These are phyloP conservation scores for Diaporthe nobilis DNA, from an alignment of 2,329 filamentous ascomycete species.

Conservation along the genomic window DNA sequence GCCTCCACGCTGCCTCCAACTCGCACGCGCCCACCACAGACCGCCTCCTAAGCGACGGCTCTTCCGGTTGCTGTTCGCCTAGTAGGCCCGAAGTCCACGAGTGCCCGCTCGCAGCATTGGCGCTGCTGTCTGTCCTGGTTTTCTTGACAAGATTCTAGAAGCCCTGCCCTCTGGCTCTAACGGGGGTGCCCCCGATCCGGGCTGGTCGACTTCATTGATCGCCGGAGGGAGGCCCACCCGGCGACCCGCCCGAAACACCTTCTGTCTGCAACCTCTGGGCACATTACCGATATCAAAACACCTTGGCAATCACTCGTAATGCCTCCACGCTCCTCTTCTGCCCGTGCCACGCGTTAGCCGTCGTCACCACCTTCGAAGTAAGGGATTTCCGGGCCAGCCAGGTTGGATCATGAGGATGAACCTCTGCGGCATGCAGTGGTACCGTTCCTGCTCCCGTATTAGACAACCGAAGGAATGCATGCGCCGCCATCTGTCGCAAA, in stretches of 20 bases:
- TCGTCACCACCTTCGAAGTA: neutral
- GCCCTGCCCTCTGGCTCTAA: neutral
- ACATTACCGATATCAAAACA: slow-evolving; percentile 29
- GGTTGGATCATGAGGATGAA: slow-evolving; percentile 9
- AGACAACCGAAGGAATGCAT: slow-evolving; percentile 1
- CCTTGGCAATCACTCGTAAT: slow-evolving; percentile 25
- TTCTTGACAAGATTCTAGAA: slow-evolving; percentile 37
- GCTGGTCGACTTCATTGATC: slow-evolving; percentile 24
- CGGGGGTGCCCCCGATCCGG: slow-evolving; percentile 22
- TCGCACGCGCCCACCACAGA: slow-evolving; percentile 12
- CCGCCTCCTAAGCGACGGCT: slow-evolving; percentile 25
- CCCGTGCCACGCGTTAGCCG: slow-evolving; percentile 17
- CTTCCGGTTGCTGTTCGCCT: slow-evolving; percentile 4
- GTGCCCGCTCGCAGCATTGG: slow-evolving; percentile 9
- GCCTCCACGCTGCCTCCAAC: slow-evolving; percentile 27
- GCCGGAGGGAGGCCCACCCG: slow-evolving; percentile 10
- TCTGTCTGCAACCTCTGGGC: slow-evolving; percentile 15
- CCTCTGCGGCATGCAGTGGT: neutral
- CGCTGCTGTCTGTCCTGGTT: neutral
- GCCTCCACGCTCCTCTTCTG: neutral
- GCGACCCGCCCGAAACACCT: slow-evolving; percentile 34
- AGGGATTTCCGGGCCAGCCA: neutral
- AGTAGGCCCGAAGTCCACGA: slow-evolving; percentile 1
- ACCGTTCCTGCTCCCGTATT: slow-evolving; percentile 9
- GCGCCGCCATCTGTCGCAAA: neutral